Evolutionary conservation across 2,329 filamentous ascomycete species (phyloP).

Genomic region (Phaeosphaeria sp.): DNA sequence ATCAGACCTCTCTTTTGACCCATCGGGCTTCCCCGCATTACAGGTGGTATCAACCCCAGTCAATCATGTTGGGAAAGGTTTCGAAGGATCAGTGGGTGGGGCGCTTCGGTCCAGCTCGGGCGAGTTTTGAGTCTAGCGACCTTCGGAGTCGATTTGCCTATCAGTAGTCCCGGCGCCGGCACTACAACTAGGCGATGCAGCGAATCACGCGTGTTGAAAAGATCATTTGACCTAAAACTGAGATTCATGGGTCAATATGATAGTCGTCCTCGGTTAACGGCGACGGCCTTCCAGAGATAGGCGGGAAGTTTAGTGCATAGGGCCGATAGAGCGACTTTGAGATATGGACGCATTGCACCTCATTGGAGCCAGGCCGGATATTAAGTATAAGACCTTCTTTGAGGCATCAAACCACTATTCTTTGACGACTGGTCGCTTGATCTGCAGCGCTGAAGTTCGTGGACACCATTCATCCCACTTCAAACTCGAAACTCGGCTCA

Average conservation of each 20-base stretch:
- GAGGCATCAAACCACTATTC: neutral
- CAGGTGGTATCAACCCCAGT: neutral
- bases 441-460: too few relatives aligned
- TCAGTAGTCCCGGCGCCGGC: neutral
- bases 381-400: neutral
- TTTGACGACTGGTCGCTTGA: neutral
- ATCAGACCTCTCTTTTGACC: neutral
- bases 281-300: neutral
- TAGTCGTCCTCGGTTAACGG: neutral
- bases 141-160: neutral
- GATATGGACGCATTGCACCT: too few relatives aligned
- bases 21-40: neutral
- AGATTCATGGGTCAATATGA: neutral
- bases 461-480: neutral
- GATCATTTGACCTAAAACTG: neutral
- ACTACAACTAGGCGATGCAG: neutral
- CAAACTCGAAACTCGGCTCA: neutral
- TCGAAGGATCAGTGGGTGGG: neutral
- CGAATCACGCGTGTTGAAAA: neutral
- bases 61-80: neutral
- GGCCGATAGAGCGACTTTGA: neutral
- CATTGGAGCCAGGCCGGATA: neutral
- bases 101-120: neutral
- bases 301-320: neutral
- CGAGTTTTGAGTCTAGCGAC: neutral